Evolutionary conservation across 2,329 filamentous ascomycete species (phyloP), one percentile per base, ranked within the genome.

Genomic region (Colletotrichum plurivorum): DNA sequence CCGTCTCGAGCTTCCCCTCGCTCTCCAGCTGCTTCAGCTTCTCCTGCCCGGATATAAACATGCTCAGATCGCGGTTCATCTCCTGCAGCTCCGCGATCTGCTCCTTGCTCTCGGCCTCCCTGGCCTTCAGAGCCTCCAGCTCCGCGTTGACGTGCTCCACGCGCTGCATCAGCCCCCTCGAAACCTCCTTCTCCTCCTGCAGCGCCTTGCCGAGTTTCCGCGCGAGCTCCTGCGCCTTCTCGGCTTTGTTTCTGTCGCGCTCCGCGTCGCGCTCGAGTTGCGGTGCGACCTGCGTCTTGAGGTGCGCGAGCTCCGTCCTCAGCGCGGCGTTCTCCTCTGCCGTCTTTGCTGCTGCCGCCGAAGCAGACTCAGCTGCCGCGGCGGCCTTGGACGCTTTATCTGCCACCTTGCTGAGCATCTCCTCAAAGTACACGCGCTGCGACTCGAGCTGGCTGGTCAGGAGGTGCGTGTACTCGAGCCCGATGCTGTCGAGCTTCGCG

Each of bases 371-470:
- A 0, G 93, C 93, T 0, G 88, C 85, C 0, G 89, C 85, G 0
- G 89, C 86, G 0, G 95, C 94, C 75, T 92, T 89, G 1, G 91
- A 88, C 0, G 95, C 95, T 82, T 98, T 98, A 79, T 97, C 94
- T 0, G 92, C 94, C 0, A 94, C 94, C 71, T 97, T 94, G 75
- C 91, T 92, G 60, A 99, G 88, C 78, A 97, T 90, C 73, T 97
- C 95, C 78, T 98, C 95, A 74, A 97, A 99, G 80, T 98, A 99
- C 0, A 93, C 87, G 10, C 96, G 89, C 78, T 99, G 96, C 51
- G 92, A 94, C 78, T 98, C 96, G 2, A 99, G 89, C 77, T 99
- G 96, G 69, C 92, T 95, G 3, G 94, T 97, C 12, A 99, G 88
- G 2, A 99, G 89, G 76, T 98, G 95, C 0, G 95, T 96, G 79